Evolutionary conservation across 2,329 filamentous ascomycete species (phyloP), one percentile per base, ranked within the genome.

Genomic region (Colletotrichum lupini): DNA sequence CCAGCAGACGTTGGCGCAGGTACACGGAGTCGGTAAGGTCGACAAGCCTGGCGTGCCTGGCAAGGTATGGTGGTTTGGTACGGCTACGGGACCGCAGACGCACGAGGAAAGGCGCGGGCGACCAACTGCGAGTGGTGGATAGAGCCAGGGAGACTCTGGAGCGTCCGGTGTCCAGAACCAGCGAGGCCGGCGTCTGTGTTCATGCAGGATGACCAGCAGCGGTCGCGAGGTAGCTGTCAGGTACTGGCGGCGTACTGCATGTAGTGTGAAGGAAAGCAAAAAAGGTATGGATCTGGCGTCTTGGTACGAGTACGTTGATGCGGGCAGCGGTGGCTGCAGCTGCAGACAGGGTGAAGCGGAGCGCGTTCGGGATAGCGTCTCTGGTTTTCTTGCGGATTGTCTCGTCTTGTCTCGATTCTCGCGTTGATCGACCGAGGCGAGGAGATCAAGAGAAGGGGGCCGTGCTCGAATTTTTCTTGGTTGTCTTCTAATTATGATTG

Each of bases 91-190:
- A 56, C 6, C 12, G 53, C 24, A 16, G 52, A 66, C 32, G 24
- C 37, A 52, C 37, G 42, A 52, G 59, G 37, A 28, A 62, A 30
- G 22, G 59, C 19, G 59, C 37, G 37, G 42, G 14, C 37, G 37
- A 49, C 8, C 24, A 12, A 56, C 24, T 49, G 52, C 22, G 22
- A 28, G 22, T 55, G 28, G 56, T 37, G 56, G 56, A n/a, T 12
- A 59, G 19, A 30, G 76, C 93, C 93, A 4, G 86, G 86, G 75
- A 8, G 69, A 73, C n/a, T 89, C 87, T 80, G 96, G 75, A 83
- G 61, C 24, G 37, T 42, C 24, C 8, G 26, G 35, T n/a, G 26
- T 53, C 60, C 42, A 53, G 60, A 6, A 63, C 42, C 28, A 63
- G 60, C 26, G 22, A 16, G 42, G 60, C 14, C 30, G n/a, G 60